Base-by-base conservation (phyloP, 352 stramenopile species). In the Phytopythium litorale region DNA sequence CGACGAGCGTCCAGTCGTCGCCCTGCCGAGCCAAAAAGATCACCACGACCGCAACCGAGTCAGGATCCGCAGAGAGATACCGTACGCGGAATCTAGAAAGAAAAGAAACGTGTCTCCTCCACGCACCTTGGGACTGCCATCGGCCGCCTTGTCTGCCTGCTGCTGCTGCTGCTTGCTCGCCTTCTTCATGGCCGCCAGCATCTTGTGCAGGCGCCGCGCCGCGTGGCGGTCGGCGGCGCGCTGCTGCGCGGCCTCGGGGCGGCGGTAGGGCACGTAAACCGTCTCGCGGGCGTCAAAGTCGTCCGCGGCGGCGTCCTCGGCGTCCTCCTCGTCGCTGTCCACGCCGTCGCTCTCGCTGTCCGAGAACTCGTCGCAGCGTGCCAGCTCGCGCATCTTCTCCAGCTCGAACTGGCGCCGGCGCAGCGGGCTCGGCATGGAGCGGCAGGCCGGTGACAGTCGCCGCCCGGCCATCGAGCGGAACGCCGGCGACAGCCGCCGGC, bases 281-380 rank as follows among this genome's bases (percentile, higher is more conserved):
- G 75, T 85, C 55, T 87, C 74, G 11, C 67, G 68, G 40, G 74
- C 62, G 64, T 85, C 79, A 15, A 81, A 54, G 48, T 54, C 40
- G 28, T 73, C 74, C 4, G 67, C 54, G 2, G 65, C 56, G 3
- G 58, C 55, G 1, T 67, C 57, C 5, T 62, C 33, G 28, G 28
- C 5, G 1, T 58, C 65, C 13, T 87, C 75, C 6, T 85, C 78
- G 4, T 89, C 79, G 32, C 71, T 77, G 50, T 81, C 79, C 45
- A 84, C 79, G 37, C 83, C 83, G 61, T 92, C 83, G 67, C 83
- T 92, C 67, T 92, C 83, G 50, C 81, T 83, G 71, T 92, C 83
- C 19, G 83, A 90, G 70, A 92, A 92, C 63, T 92, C 83, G 73
- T 92, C 81, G 61, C 80, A 89, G 32, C 77, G 73, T 32, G 83